Evolutionary conservation across 139 green algal genomes (phyloP), one percentile per base, ranked within the genome.

Genomic region (Picochlorum sp.): DNA sequence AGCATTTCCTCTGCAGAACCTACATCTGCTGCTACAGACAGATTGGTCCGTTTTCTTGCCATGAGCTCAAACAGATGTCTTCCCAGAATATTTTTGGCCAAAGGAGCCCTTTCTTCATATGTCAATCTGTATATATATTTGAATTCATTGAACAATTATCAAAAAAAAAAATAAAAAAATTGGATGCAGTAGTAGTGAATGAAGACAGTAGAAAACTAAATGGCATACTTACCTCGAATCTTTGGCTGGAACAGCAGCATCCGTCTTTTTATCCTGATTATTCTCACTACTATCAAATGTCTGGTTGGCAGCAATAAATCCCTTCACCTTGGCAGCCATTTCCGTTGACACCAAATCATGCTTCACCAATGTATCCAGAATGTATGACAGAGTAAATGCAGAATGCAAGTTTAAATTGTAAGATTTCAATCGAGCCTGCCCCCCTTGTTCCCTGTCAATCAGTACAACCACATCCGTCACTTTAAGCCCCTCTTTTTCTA

Each of bases 371-470:
- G 81, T 71, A 12, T 84, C 69, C 16, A 94, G 70, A 53, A 94
- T 80, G 55, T 68, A 74, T 33, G 59, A 67, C 10, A 86, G 64
- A 52, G 83, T 75, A 50, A 82, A 64, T 37, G 45, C 63, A n/a
- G 78, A 69, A 73, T 99, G 85, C 33, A 98, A 84, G 5, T 59
- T 61, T 12, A 99, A 78, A 22, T 70, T 73, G 49, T 89, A 72
- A 12, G 50, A 56, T 5, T 63, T 71, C 26, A 98, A 75, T 70
- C 90, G 72, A 4, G 69, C 77, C 26, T 67, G 59, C 9, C 93
- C 92, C 30, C 93, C 93, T 75, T 99, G 93, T 77, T 99, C 75
- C n/a, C 93, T 77, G 70, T 99, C 93, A 52, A 99, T 96, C 5
- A 99, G 81, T 36, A 98, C 93, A 43, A 96, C 92, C 26, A 97